A percentile compares a stretch with the other conserved stretches of the same genome.
These are phyloP conservation scores for Hyphopichia fennica DNA, from an alignment of 1,139 yeast genomes.

Conservation along the genomic window DNA sequence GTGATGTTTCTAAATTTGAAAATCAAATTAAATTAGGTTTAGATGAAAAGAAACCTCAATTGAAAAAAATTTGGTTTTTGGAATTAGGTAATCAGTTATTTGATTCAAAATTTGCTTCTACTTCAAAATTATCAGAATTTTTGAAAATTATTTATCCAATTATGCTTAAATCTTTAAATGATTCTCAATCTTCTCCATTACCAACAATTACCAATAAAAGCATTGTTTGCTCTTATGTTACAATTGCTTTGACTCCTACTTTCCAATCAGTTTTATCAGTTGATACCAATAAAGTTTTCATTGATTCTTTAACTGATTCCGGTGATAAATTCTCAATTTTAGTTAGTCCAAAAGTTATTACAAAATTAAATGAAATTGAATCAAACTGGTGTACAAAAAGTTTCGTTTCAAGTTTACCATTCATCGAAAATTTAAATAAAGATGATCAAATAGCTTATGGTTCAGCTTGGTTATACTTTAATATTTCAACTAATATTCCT, in stretches of 20 bases:
- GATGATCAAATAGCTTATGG: constrained; percentile 17
- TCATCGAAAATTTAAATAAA: constrained; percentile 9
- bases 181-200: constrained; percentile 47
- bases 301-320: constrained; percentile 24
- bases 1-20: constrained; percentile 11
- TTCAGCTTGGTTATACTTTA: constrained; percentile 44
- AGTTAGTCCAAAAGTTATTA: constrained; percentile 44
- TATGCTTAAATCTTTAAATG: constrained; percentile 39
- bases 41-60: constrained; percentile 58
- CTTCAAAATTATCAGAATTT: constrained; percentile 5
- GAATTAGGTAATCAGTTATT: constrained; percentile 40
- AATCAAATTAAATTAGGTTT: constrained; percentile 57
- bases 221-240: constrained; percentile 49
- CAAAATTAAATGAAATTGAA: constrained; percentile 49
- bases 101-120: constrained; percentile 3
- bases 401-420: constrained; percentile 21
- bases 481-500: constrained; percentile 37
- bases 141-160: constrained; percentile 25
- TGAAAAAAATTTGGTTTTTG: constrained; percentile 69
- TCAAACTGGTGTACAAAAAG: constrained; percentile 54
- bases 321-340: constrained; percentile 47
- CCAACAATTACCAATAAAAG: constrained; percentile 50
- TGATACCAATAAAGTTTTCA: constrained; percentile 16
- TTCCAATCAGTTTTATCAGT: constrained; percentile 7
- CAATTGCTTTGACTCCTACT: constrained; percentile 18